A percentile compares a stretch with the other conserved stretches of the same genome.
Evolutionary conservation across 768 basidiomycete genomes (phyloP).

Genomic region (Daedaleopsis nitida): DNA sequence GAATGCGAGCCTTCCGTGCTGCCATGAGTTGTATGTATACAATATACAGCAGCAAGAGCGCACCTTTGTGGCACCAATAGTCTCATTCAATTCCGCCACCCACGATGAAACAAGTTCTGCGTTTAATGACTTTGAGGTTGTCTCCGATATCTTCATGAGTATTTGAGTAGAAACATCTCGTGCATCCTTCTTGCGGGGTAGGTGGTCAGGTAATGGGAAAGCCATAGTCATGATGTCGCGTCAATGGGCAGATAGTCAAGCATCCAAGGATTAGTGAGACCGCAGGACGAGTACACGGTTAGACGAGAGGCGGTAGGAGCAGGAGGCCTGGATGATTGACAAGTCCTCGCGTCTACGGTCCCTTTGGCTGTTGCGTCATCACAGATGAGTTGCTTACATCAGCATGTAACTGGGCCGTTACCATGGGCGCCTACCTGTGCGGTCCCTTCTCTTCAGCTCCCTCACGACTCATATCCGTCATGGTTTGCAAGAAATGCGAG

Average conservation of each 20-base stretch:
- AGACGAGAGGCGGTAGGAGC: no score
- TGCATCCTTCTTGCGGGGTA: slow-evolving; percentile 61
- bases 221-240: slow-evolving; percentile 51
- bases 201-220: slow-evolving; percentile 70
- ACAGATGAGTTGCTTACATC: background rate
- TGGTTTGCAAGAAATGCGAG: slow-evolving; percentile 92
- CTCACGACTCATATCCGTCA: slow-evolving; percentile 32
- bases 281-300: background rate
- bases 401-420: no score
- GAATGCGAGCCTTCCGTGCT: slow-evolving; percentile 57
- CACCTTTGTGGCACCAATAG: slow-evolving; percentile 75
- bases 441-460: background rate
- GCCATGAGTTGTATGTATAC: slow-evolving; percentile 6
- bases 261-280: background rate
- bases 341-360: no score
- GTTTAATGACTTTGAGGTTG: slow-evolving; percentile 57
- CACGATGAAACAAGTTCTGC: slow-evolving; percentile 66
- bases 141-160: slow-evolving; percentile 68
- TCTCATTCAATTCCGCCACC: slow-evolving; percentile 71
- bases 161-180: slow-evolving; percentile 74
- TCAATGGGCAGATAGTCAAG: background rate
- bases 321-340: no score
- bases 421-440: no score
- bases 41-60: slow-evolving; percentile 6
- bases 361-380: background rate